Evolutionary conservation across 257 asterid genomes (phyloP), one percentile per base, ranked within the genome.

Genomic region (Solanum ossicruentum): DNA sequence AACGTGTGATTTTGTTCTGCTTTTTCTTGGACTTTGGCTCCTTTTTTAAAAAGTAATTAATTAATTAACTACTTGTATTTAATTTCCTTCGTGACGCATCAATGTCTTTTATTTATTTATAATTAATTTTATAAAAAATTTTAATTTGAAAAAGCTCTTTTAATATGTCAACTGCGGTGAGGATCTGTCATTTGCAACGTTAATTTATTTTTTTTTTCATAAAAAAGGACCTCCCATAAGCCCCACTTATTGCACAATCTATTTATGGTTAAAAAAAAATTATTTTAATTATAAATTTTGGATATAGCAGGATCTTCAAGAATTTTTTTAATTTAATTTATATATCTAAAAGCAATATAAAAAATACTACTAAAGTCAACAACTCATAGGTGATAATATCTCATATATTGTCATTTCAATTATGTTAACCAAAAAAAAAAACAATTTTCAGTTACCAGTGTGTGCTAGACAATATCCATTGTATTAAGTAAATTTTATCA

Each of bases 11-110:
- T 18, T 8, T 66, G 63, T 85, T 55, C 57, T 52, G 83, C 61
- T 81, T 85, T 82, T 84, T 84, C 85, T 86, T 66, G 83, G 54
- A 77, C 83, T 86, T 77, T 32, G 85, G 85, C 83, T 71, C 56
- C 65, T 56, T 73, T 49, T 12, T 66, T 13, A 6, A 26, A 28
- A 12, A 13, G 3, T 18, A 36, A 75, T 70, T 70, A 21, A 11
- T n/a, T 12, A 58, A 58, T 58, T 58, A 58, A 36, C 56, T 36
- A 41, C 65, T 17, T 36, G 12, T 83, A 60, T 47, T 23, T 51
- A 45, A 73, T 36, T 55, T 83, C 43, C 67, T 32, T 57, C 51
- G 11, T 63, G 12, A 58, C 45, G 83, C 79, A 71, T 45, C 85
- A 81, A 86, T 32, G 70, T 82, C 83, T 86, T 32, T 16, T 67